Conservation (phyloP, 352 stramenopile species). For the Pelagophyceae sp. region DNA sequence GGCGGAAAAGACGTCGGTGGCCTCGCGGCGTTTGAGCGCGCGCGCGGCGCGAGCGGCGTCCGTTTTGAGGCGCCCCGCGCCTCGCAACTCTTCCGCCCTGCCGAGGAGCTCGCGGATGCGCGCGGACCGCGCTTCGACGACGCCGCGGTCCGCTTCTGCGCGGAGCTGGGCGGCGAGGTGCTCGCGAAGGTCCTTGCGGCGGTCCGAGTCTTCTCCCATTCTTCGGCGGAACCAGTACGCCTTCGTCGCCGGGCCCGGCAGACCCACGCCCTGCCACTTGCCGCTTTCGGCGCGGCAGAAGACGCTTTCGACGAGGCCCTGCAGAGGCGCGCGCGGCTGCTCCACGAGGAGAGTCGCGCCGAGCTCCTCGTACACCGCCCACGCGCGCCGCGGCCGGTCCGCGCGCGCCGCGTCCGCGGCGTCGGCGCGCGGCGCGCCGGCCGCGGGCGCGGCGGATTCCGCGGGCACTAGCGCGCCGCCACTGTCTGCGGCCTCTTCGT, state of each 20-base stretch:
- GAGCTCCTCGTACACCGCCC: neutral
- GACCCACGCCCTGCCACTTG: constrained; percentile 15
- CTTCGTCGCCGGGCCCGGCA: neutral
- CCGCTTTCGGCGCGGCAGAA: neutral
- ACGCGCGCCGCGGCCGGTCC: neutral
- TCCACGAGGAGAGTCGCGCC: neutral
- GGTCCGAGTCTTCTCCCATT: neutral
- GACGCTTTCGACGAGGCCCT: neutral
- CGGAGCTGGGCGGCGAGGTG: neutral
- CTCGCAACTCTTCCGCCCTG: neutral
- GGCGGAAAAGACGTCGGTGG: neutral
- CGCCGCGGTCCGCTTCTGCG: neutral
- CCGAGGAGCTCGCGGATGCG: neutral
- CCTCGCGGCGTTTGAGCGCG: neutral
- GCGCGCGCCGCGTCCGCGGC: neutral
- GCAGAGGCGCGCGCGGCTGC: neutral
- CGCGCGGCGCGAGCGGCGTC: neutral
- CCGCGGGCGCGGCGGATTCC: neutral
- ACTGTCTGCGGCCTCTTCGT: neutral
- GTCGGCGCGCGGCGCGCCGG: neutral
- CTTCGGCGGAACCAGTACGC: neutral
- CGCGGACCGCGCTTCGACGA: neutral
- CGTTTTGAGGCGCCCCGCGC: neutral
- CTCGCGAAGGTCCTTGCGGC: neutral
- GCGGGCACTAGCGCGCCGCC: neutral